Evolutionary conservation across 441 rosid genomes (phyloP), one percentile per base, ranked within the genome.

Genomic region (Codiaeum variegatum): DNA sequence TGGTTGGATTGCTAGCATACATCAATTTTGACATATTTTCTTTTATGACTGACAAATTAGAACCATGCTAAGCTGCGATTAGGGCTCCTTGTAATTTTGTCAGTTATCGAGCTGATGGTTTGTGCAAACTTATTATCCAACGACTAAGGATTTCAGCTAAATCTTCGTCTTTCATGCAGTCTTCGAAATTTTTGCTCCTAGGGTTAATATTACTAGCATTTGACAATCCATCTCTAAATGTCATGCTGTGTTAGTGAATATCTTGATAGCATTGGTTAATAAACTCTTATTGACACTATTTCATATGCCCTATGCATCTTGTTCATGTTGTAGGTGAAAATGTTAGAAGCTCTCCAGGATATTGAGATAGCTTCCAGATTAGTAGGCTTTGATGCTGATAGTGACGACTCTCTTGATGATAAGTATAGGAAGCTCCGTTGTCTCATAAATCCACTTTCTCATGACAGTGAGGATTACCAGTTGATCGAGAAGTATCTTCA

Each of bases 301-400:
- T 67, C 18, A 13, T 61, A 3, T 19, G 16, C 32, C 63, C 44
- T 1, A 19, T 49, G 28, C 23, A 61, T 68, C 81, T 55, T 62
- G 68, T 69, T 76, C 72, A 63, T 58, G 24, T 72, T 61, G 44
- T 84, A 91, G 98, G 97, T 96, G 82, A 93, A 96, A 91, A 93
- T 96, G 97, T 85, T 96, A 46, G 99, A 96, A 84, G 98, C 98
- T 62, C 94, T 96, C 72, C 97, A 93, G 82, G 97, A 96, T 74
- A 96, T 93, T 70, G 98, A 96, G 83, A 89, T 96, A 78, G 99
- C 99, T 73, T 93, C 99, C 65, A 91, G 92, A 90, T 83, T 96
- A 80, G 97, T 96, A 68, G 99, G 97, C 63, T 96, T 96, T 80
- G 99, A 88, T 83, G 84, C 68, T 65, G 92, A 91, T 76, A 88